Evolutionary conservation across 352 stramenopile genomes (phyloP).

Genomic region (Pythium monospermum): DNA sequence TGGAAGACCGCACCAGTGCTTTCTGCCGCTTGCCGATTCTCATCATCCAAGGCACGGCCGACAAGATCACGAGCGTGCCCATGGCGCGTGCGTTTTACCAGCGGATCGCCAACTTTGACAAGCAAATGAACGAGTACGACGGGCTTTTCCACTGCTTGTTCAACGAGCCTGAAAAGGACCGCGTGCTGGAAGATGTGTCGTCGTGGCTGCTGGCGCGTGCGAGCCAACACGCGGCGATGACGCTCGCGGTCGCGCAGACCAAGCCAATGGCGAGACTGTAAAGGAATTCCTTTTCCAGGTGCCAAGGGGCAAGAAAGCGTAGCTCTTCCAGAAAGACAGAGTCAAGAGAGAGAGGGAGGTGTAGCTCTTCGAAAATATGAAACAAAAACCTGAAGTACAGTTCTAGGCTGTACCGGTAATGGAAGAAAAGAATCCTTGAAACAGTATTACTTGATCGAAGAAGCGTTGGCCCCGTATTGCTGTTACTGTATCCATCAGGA

Average conservation of each 20-base stretch:
- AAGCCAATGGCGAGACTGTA: no score
- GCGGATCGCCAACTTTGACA: slow-evolving; percentile 42
- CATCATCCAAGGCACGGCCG: slow-evolving; percentile 40
- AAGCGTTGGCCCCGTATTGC: no score
- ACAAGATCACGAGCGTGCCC: slow-evolving; percentile 41
- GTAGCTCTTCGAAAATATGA: no score
- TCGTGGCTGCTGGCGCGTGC: slow-evolving; percentile 26
- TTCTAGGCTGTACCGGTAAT: no score
- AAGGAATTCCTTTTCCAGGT: no score
- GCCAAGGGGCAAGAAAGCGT: no score
- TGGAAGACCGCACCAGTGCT: slow-evolving; percentile 18
- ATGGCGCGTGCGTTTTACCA: slow-evolving; percentile 35
- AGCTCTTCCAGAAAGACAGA: no score
- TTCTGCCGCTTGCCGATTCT: slow-evolving; percentile 27
- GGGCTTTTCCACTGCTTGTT: slow-evolving; percentile 62
- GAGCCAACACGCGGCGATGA: slow-evolving; percentile 5
- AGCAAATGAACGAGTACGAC: slow-evolving; percentile 57
- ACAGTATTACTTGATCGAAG: no score
- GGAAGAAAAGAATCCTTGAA: no score
- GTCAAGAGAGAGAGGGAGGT: no score
- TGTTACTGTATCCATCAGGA: no score
- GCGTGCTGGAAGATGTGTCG: slow-evolving; percentile 41
- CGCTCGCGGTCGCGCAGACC: slow-evolving; percentile 3
- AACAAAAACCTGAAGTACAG: no score
- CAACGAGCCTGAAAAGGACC: slow-evolving; percentile 51